These are phyloP conservation scores for Aureobasidium sp. DNA, from an alignment of 2,329 filamentous ascomycete genomes.

Conservation along the genomic window DNA sequence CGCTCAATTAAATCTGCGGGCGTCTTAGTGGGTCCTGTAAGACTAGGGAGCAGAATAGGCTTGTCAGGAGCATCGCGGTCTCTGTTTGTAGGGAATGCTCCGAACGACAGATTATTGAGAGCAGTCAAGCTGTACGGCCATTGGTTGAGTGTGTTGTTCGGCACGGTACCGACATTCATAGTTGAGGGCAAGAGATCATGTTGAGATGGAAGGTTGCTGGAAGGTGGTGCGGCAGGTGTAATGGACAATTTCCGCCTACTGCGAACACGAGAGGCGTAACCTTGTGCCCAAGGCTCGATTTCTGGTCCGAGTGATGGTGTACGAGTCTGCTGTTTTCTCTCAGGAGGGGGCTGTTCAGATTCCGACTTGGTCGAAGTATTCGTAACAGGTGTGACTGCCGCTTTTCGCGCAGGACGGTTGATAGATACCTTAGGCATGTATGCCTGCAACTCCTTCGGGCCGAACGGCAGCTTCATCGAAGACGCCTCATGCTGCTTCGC, in stretches of 20 bases:
- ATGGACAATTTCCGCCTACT: background rate
- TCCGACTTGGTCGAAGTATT: background rate
- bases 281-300: background rate
- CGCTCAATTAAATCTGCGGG: background rate
- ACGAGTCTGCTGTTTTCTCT: background rate
- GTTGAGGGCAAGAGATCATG: background rate
- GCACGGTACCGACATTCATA: background rate
- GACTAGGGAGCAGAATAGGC: no score
- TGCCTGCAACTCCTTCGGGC: constrained; percentile 23
- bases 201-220: background rate
- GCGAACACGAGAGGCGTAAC: background rate
- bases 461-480: constrained; percentile 22
- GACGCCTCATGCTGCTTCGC: constrained; percentile 31
- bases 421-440: constrained; percentile 15
- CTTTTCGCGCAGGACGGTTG: background rate
- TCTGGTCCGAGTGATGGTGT: background rate
- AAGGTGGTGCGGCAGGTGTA: background rate
- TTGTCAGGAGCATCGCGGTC: background rate
- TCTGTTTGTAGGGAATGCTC: background rate
- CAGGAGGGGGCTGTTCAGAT: background rate
- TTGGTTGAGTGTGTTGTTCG: background rate
- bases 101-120: background rate
- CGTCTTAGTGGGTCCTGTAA: background rate
- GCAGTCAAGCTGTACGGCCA: background rate
- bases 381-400: background rate